Base-by-base conservation (phyloP, 192 early-diverging fungal species). In the Ramicandelaber brevisporus region DNA sequence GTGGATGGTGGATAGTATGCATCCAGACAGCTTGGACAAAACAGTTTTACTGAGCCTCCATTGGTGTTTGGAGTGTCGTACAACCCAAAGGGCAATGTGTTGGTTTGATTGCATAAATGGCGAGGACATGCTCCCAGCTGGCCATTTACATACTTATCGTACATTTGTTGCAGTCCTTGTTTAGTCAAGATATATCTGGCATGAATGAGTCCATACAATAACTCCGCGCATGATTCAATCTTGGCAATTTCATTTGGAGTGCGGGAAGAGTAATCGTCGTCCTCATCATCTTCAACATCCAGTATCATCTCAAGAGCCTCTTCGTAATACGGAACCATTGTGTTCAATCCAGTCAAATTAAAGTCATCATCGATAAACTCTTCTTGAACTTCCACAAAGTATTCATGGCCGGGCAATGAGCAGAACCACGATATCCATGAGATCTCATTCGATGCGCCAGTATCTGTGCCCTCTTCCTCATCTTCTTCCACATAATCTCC, bases 281-380 rank as follows among this genome's bases (percentile, higher is more conserved):
- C 41, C 30, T 41, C 45, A 11, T 50, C 26, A 37, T 57, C 70
- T 30, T 82, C 78, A 13, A 65, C 54, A 60, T 97, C 92, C 34
- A 97, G 57, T 34, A 97, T 92, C 68, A 82, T 75, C 44, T 97
- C 87, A 9, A 97, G 55, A 2, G 88, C 82, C 49, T 89, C 83
- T 41, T 71, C 62, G 53, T 86, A 95, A 35, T 73, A 70, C 17
- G 74, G 74, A 0, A 92, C 77, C 9, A 67, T 54, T 9, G 67
- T 53, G 43, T 56, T 58, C 11, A 97, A 63, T 22, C 92, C 92
- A n/a, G 80, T 88, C 39, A 96, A 53, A 50, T 97, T 97, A 54
- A 97, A 97, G 37, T 89, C 85, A 48, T 97, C 92, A 40, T 83
- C 74, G 36, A 95, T 85, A 39, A 70, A 76, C 10, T 72, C 66